Base-by-base conservation (phyloP, 2,329 filamentous ascomycete genomes). In the Ceratocystiopsis brevicomis region DNA sequence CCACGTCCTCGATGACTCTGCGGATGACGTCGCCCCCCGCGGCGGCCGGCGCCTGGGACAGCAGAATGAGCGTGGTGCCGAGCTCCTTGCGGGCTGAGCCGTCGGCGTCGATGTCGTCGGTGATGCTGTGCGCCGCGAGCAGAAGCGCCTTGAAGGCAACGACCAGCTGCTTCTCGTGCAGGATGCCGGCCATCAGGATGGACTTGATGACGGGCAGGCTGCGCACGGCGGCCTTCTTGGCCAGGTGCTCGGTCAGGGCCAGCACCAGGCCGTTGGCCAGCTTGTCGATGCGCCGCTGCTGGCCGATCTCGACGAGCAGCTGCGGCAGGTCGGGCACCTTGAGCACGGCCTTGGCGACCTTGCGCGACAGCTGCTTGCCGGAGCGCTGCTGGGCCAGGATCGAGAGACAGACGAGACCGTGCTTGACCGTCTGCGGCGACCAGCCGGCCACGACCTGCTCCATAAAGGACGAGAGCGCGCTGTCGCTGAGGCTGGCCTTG, bases 381-480 rank as follows among this genome's bases (percentile, higher is more conserved):
- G 76, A 76, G 55, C 83, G 77, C 58, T 86, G 79, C 55, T 93
- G 82, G 1, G 84, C 81, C 37, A 96, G 65, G 17, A 93, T 76
- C 4, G 82, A 77, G 43, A 96, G 62, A 54, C 83, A 92, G 13
- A 84, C 76, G 1, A 95, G 67, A 12, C 78, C 86, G 15, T 82
- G 74, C 16, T 75, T 69, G 2, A 79, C 60, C 1, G 82, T 92
- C 47, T 86, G 78, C 38, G 67, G 61, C 2, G 76, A 80, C 77
- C 85, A 92, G 10, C 81, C 83, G 25, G 70, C 63, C 10, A 81
- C 78, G 33, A 94, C 73, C 49, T 87, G 84, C 53, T 93, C 83
- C 85, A 96, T 93, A 54, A 98, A 70, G 1, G 79, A 78, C 43
- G 82, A 77, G n/a, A 96, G 66, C 2, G 87, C 73, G 45, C 73